Conservation (phyloP, 768 basidiomycete genomes). For the Stropharia rugosoannulata region DNA sequence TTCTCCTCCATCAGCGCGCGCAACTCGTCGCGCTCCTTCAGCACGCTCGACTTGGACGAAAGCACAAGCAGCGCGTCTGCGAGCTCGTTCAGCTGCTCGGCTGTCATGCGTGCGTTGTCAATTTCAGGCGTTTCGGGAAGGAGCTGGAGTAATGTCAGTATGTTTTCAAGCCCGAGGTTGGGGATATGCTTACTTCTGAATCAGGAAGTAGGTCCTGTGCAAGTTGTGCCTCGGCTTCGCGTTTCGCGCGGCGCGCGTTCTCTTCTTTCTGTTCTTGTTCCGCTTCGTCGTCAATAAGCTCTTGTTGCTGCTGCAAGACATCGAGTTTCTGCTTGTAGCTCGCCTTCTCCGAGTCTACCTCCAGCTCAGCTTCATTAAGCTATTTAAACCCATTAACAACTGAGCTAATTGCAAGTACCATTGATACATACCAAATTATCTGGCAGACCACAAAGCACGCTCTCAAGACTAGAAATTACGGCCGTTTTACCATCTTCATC, state of each 20-base stretch:
- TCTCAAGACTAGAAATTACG: slow-evolving; percentile 81
- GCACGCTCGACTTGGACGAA: slow-evolving; percentile 90
- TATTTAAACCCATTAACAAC: slow-evolving; percentile 27
- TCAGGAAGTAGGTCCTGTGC: slow-evolving; percentile 87
- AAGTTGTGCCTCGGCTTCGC: slow-evolving; percentile 76
- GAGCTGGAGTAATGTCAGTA: slow-evolving; percentile 38
- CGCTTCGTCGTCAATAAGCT: slow-evolving; percentile 98
- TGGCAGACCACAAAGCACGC: slow-evolving; percentile 87
- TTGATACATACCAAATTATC: slow-evolving; percentile 79
- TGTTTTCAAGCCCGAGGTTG: not conserved
- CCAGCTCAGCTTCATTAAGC: slow-evolving; percentile 97
- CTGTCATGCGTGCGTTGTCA: slow-evolving; percentile 92
- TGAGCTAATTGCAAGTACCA: not conserved
- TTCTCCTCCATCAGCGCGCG: slow-evolving; percentile 93
- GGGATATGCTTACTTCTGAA: slow-evolving; percentile 62
- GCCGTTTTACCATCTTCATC: slow-evolving; percentile 82
- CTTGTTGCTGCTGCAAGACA: slow-evolving; percentile 96
- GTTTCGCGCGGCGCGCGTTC: slow-evolving; percentile 82
- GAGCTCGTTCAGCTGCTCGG: slow-evolving; percentile 93
- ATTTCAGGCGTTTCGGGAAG: slow-evolving; percentile 57
- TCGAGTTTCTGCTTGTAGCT: slow-evolving; percentile 99
- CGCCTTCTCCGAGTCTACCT: slow-evolving; percentile 91
- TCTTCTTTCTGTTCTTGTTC: slow-evolving; percentile 97
- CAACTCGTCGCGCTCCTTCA: slow-evolving; percentile 94
- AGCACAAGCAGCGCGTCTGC: slow-evolving; percentile 88